Evolutionary conservation across 2,329 filamentous ascomycete species (phyloP).

Genomic region (Fusarium annulatum): DNA sequence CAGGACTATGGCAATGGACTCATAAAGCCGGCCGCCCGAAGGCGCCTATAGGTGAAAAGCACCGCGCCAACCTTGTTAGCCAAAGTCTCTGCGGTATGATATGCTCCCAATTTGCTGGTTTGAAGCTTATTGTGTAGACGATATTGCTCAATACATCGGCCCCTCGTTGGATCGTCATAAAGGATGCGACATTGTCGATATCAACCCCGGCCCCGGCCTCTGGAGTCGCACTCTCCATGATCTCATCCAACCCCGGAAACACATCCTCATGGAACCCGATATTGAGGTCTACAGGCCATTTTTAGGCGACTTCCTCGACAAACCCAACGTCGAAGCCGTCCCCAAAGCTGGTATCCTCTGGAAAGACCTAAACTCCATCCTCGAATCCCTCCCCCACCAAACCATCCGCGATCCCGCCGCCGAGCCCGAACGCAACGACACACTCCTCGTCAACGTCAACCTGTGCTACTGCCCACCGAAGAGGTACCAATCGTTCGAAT

Average conservation of each 20-base stretch:
- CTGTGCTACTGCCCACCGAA: constrained; percentile 66
- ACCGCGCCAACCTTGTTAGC: constrained; percentile 65
- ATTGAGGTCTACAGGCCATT: constrained; percentile 67
- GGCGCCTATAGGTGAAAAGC: constrained; percentile 40
- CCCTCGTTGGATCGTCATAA: constrained; percentile 74
- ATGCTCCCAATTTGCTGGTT: rapidly evolving
- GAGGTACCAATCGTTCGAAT: constrained; percentile 63
- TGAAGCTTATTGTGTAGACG: constrained; percentile 59
- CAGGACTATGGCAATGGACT: constrained; percentile 42
- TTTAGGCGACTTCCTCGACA: constrained; percentile 67
- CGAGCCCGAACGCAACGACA: constrained; percentile 70
- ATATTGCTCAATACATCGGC: constrained; percentile 76
- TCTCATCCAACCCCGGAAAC: constrained; percentile 79
- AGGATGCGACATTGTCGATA: constrained; percentile 87
- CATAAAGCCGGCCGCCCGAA: constrained; percentile 19
- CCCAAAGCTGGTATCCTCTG: constrained; percentile 69
- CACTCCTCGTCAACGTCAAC: constrained; percentile 78
- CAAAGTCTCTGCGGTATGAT: constrained; percentile 60
- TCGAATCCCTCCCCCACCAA: constrained; percentile 68
- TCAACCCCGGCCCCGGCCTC: constrained; percentile 83
- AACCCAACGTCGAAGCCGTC: constrained; percentile 61
- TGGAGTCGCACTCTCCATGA: constrained; percentile 84
- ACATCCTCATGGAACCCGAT: constrained; percentile 84
- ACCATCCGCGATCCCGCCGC: constrained; percentile 50
- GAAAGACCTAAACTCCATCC: constrained; percentile 66